Base-by-base conservation (phyloP, 257 asterid species). In the Ajuga chamaepitys region DNA sequence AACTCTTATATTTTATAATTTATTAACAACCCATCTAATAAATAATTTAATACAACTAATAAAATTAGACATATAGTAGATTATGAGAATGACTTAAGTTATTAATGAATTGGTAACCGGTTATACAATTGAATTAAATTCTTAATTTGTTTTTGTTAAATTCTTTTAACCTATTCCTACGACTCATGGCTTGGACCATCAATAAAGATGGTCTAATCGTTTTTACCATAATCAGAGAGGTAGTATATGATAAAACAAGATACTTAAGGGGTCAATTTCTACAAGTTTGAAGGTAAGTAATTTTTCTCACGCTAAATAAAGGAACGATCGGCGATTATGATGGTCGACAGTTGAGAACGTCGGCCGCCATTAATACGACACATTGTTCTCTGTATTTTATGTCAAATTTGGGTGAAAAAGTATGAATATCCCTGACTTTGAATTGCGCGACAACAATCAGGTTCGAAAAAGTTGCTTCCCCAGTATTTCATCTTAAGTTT, bases 281-380 rank as follows among this genome's bases (percentile, higher is more conserved):
- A 2, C 26, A 26, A 30, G 4, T 9, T 66, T 11, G 28, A 44
- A 74, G 60, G 61, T 26, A 32, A 30, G 2, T 22, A 45, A 5
- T 0, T 25, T 13, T 34, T 18, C 20, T 13, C 22, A 25, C 66
- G 38, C 17, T 16, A 41, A 32, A 38, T n/a, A 70, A 50, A 70
- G 32, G 22, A 48, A 73, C 47, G 46, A 62, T 12, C 72, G 68
- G 45, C 76, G 80, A 51, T 52, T 14, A 26, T 18, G 62, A 59
- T 26, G 62, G 59, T 35, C 26, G 70, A 34, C 67, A 24, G 37
- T 56, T 24, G 32, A 35, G 55, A 66, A 3, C 62, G 44, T 75
- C 51, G 72, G 62, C 80, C 73, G 70, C 80, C 70, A 55, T 51
- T 7, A 48, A 38, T 20, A n/a, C 41, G 34, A 9, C 57, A 17